Evolutionary conservation across 192 early-diverging fungal species (phyloP).

Genomic region (Dispira parvispora): DNA sequence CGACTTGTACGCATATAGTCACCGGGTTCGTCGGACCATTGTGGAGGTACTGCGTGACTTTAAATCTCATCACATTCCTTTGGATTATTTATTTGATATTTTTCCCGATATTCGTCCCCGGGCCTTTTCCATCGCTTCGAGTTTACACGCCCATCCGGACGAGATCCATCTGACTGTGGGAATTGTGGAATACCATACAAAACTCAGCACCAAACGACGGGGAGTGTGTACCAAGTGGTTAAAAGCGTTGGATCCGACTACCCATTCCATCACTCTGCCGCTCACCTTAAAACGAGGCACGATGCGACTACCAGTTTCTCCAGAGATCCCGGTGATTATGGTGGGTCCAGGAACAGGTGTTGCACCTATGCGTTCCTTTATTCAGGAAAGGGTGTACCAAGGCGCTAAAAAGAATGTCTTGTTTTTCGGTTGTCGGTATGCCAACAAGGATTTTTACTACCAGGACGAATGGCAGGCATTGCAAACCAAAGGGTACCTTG

Average conservation of each 20-base stretch:
- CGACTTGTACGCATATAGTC: constrained; percentile 78
- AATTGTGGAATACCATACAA: constrained; percentile 74
- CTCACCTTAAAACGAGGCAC: constrained; percentile 45
- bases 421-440: constrained; percentile 72
- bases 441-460: constrained; percentile 59
- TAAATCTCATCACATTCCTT: constrained; percentile 45
- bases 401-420: constrained; percentile 43
- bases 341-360: constrained; percentile 85
- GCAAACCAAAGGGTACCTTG: constrained; percentile 28
- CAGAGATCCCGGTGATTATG: constrained; percentile 43
- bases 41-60: constrained; percentile 80
- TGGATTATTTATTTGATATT: constrained; percentile 69
- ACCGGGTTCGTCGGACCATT: constrained; percentile 59
- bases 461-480: constrained; percentile 41
- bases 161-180: constrained; percentile 64
- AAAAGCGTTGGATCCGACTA: constrained; percentile 13
- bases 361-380: constrained; percentile 75
- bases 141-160: constrained; percentile 11
- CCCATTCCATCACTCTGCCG: constrained; percentile 15
- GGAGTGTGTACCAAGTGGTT: constrained; percentile 82
- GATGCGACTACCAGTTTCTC: constrained; percentile 39
- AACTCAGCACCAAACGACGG: constrained; percentile 44
- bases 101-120: constrained; percentile 66
- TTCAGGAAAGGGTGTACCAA: constrained; percentile 33
- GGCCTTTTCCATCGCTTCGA: constrained; percentile 75